Base-by-base conservation (phyloP, 345 rosid genomes). In the Eucalyptus microcorys region DNA sequence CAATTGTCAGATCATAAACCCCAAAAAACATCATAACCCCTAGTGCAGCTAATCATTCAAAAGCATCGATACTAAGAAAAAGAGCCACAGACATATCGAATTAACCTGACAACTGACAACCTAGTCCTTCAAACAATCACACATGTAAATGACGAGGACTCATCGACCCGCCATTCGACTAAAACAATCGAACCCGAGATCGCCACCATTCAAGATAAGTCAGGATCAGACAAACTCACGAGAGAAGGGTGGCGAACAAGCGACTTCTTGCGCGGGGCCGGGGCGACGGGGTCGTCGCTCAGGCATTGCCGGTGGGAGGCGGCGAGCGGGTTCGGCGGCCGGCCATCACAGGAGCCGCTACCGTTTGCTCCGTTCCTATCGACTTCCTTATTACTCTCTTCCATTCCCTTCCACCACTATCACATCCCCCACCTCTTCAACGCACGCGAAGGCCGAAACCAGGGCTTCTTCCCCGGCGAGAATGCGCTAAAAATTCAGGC, bases 221-320 rank as follows among this genome's bases (percentile, higher is more conserved):
- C 55, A 22, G 26, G 45, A 61, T 84, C 55, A 61, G 42, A 37
- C 34, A 87, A 87, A 89, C 97, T 95, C 90, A 95, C 96, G 83
- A 96, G 95, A 87, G 99, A 95, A 48, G 92, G 92, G 90, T 96
- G 98, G 30, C 96, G 97, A 92, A 94, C 92, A 40, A 96, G 93
- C 9, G 98, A 92, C 91, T 90, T 93, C 91, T 92, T 95, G 91
- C 91, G 87, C 21, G 95, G 94, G 48, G 83, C 88, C 81, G 93
- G 87, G 49, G 52, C 34, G 40, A 61, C 89, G 4, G 86, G 71
- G 30, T 91, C 96, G 55, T 86, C 89, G 89, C 86, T 92, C 34
- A 92, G 89, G 86, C 86, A 89, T 90, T 91, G 92, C 88, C 89
- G 42, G 87, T 87, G 88, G 17, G 90, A 49, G 52, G 91, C 87